Conservation (phyloP, 495 filamentous ascomycete genomes). For the Daldinia decipiens region DNA sequence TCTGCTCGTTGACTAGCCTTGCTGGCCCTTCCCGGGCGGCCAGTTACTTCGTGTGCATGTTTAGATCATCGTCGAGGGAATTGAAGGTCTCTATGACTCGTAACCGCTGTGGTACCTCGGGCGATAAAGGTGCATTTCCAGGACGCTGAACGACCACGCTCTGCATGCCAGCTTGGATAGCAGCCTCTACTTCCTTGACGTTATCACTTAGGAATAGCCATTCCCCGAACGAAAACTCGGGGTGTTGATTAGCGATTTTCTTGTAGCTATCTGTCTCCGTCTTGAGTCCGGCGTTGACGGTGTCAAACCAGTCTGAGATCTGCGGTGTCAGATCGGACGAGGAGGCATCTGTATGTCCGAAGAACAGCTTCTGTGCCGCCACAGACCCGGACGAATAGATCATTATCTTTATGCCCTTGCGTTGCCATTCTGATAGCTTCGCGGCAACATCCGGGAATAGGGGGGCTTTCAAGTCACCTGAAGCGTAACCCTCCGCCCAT, state of each 20-base stretch:
- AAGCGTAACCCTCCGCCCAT: constrained; percentile 71
- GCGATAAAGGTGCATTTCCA: constrained; percentile 67
- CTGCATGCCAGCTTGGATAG: constrained; percentile 70
- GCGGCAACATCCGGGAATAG: constrained; percentile 74
- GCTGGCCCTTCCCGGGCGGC: neutral
- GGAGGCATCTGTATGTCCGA: constrained; percentile 67
- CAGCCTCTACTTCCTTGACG: constrained; percentile 73
- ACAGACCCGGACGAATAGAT: constrained; percentile 80
- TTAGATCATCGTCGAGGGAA: constrained; percentile 44
- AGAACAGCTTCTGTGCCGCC: constrained; percentile 75
- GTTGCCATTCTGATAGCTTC: constrained; percentile 62
- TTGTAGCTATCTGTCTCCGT: constrained; percentile 67
- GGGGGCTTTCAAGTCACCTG: constrained; percentile 69
- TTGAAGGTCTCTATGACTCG: constrained; percentile 60
- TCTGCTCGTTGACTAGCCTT: constrained; percentile 7
- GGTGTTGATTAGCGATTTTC: constrained; percentile 61
- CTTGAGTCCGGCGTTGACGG: constrained; percentile 78
- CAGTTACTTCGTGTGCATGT: constrained; percentile 22
- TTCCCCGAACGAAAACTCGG: constrained; percentile 52
- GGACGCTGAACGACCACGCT: constrained; percentile 68
- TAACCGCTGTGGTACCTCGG: constrained; percentile 56
- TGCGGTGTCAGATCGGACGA: constrained; percentile 65
- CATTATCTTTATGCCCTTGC: constrained; percentile 59
- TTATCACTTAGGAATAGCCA: constrained; percentile 80
- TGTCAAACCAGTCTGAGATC: constrained; percentile 73